These are phyloP conservation scores for Xerocomellus intermedius DNA, from an alignment of 768 basidiomycete genomes.

Conservation along the genomic window DNA sequence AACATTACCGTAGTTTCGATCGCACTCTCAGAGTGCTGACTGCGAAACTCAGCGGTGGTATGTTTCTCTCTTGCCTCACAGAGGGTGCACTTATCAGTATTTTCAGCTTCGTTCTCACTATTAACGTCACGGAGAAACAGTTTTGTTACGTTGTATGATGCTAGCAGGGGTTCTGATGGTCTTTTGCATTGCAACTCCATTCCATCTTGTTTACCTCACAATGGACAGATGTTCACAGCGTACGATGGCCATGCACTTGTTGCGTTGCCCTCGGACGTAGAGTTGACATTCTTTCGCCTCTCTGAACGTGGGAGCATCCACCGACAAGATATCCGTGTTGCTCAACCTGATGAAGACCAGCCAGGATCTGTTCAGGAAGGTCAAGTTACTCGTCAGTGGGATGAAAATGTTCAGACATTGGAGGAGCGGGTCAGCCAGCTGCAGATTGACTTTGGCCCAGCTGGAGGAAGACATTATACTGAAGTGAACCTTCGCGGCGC, in stretches of 20 bases:
- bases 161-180: slow-evolving; percentile 39
- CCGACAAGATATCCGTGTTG: slow-evolving; percentile 39
- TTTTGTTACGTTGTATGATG: slow-evolving; percentile 64
- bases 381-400: slow-evolving; percentile 34
- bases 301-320: slow-evolving; percentile 47
- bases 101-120: slow-evolving; percentile 49
- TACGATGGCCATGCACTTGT: slow-evolving; percentile 35
- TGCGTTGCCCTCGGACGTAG: slow-evolving; percentile 28
- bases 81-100: not conserved
- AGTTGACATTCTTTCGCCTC: slow-evolving; percentile 44
- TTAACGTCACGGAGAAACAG: slow-evolving; percentile 59
- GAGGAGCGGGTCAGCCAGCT: slow-evolving; percentile 28
- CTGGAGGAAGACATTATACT: slow-evolving; percentile 43
- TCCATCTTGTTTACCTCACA: slow-evolving; percentile 41
- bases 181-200: slow-evolving; percentile 44
- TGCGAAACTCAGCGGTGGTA: slow-evolving; percentile 35
- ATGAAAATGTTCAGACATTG: slow-evolving; percentile 40
- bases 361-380: not conserved
- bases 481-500: slow-evolving; percentile 49
- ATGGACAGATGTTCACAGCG: slow-evolving; percentile 21
- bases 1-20: slow-evolving; percentile 61
- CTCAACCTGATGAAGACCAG: slow-evolving; percentile 13
- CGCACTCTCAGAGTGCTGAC: slow-evolving; percentile 50
- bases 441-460: slow-evolving; percentile 40
- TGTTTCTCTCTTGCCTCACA: slow-evolving; percentile 4